These are phyloP conservation scores for Pythium phragmitis DNA, from an alignment of 352 stramenopile species.

Conservation along the genomic window DNA sequence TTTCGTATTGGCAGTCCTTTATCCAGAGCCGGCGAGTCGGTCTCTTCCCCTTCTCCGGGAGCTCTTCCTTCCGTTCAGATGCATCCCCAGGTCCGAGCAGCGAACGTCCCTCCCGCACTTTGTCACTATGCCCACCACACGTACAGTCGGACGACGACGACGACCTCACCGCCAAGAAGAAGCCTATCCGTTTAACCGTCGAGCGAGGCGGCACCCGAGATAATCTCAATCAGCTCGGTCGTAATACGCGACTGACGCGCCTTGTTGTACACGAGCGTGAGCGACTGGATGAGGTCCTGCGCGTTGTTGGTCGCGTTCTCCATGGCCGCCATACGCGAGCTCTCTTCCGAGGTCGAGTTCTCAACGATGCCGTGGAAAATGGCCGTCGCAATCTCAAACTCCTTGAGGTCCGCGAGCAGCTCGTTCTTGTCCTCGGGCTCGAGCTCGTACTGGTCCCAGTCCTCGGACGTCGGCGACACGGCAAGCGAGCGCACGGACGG, in stretches of 20 bases:
- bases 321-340: constrained; percentile 95
- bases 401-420: constrained; percentile 95
- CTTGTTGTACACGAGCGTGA: constrained; percentile 91
- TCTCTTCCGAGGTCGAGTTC: constrained; percentile 97
- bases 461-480: constrained; percentile 59
- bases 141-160: neutral
- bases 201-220: constrained; percentile 96
- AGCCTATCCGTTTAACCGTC: constrained; percentile 63
- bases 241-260: constrained; percentile 95
- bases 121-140: constrained; percentile 9
- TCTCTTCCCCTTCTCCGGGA: neutral
- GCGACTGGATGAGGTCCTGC: constrained; percentile 95
- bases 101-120: neutral
- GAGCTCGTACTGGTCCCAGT: constrained; percentile 95
- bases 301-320: constrained; percentile 81
- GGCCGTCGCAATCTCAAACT: constrained; percentile 88
- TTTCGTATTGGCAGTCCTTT: constrained; percentile 19
- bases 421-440: constrained; percentile 98
- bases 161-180: too few relatives aligned
- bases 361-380: constrained; percentile 98
- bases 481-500: constrained; percentile 87
- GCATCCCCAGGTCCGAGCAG: neutral
- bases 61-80: neutral
- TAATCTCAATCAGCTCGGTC: constrained; percentile 98
- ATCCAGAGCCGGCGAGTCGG: neutral